Evolutionary conservation across 179 eudicot genomes (phyloP), one percentile per base, ranked within the genome.

Genomic region (Beta corolliflora): DNA sequence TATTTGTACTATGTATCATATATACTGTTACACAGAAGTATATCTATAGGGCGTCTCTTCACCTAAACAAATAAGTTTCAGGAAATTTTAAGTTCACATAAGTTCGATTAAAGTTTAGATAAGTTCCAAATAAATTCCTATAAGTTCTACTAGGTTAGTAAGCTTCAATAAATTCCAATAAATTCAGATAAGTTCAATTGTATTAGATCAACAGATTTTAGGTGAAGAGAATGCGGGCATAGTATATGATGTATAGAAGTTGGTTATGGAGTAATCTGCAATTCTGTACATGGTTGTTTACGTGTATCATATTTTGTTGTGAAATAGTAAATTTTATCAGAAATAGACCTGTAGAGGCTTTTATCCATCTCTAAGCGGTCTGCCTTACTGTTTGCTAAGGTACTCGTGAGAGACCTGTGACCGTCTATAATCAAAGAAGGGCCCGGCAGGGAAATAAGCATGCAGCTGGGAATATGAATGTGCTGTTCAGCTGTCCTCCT

Each of bases 351-450:
- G 73, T 18, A 70, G 48, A 68, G 18, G 53, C 3, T 15, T 45
- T 13, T 41, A 44, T 41, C 54, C 19, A 45, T 70, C 16, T 70
- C 11, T 70, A 45, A 11, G 21, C 59, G 21, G 29, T 53, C 73
- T 68, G 5, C 45, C 41, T 80, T 80, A 10, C 45, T 71, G 36
- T 55, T 36, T 86, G 53, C 66, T 23, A 75, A 81, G 90, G 85
- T 81, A 77, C 84, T 5, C 65, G 45, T 68, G 81, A 64, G 75
- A 73, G 19, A 70, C 65, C 71, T 52, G 31, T 81, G 80, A 85
- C 86, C 2, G 80, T 85, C 46, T 81, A 88, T 79, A 79, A 66
- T 61, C 85, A 78, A 60, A 79, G 86, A 69, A 87, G 82, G 79
- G 31, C 63, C 61, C 77, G 83, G 23, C 78, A 75, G 65, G 68